These are phyloP conservation scores for Rhododendron molle DNA, from an alignment of 148 eudicot species.

Conservation along the genomic window DNA sequence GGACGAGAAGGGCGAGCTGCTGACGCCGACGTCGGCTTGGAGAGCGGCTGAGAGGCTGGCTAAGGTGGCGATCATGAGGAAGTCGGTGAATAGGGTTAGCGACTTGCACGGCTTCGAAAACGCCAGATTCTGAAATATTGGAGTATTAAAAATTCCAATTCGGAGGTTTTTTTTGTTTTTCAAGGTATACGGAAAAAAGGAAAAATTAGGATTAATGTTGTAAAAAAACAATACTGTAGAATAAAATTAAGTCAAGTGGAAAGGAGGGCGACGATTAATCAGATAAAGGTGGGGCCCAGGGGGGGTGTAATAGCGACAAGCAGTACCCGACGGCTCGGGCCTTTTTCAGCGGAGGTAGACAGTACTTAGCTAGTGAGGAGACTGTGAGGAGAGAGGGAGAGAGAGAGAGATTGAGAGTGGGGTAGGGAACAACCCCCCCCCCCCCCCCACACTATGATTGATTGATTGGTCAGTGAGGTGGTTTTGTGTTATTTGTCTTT, in stretches of 20 bases:
- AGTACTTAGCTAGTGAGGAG: neutral
- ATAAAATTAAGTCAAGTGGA: neutral
- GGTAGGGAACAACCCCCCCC: no score
- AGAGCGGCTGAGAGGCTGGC: constrained; percentile 92
- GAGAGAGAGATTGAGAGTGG: neutral
- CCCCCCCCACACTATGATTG: constrained; percentile 10
- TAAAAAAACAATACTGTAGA: constrained; percentile 1
- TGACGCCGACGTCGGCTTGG: constrained; percentile 97
- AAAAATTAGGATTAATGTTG: neutral
- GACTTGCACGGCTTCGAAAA: constrained; percentile 98
- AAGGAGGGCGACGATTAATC: neutral
- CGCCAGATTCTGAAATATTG: constrained; percentile 62
- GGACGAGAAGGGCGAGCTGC: constrained; percentile 76
- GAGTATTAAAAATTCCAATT: neutral
- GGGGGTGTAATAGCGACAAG: constrained; percentile 11
- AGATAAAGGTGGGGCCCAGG: neutral
- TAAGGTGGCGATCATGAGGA: constrained; percentile 85
- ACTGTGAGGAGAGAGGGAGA: neutral
- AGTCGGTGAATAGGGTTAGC: constrained; percentile 77
- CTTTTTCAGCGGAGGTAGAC: constrained; percentile 17
- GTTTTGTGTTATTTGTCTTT: constrained; percentile 14
- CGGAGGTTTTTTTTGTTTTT: neutral
- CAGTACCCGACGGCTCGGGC: constrained; percentile 16
- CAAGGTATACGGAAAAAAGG: neutral
- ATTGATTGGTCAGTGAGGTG: constrained; percentile 16